Evolutionary conservation across 371 early-diverging fungal genomes (phyloP).

Genomic region (Homolaphlyctis polyrhiza): DNA sequence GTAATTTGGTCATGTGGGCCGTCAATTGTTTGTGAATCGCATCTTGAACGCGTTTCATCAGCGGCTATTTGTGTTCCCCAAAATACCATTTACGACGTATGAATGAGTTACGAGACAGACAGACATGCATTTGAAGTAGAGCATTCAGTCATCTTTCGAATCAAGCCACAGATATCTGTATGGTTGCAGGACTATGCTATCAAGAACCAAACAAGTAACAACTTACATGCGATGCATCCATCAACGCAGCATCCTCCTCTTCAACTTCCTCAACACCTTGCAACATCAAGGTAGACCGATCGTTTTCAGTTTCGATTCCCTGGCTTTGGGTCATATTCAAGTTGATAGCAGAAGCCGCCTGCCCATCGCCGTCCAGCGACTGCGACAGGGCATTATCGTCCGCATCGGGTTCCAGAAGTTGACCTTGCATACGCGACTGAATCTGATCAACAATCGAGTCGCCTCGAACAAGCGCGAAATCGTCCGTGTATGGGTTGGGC

Average conservation of each 20-base stretch:
- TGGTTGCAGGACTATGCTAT: no score
- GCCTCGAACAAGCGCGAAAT: not conserved
- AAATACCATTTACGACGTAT: no score
- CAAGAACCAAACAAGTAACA: no score
- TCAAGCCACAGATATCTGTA: no score
- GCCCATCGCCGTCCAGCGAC: not conserved
- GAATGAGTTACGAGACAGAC: no score
- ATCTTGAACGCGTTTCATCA: conserved; percentile 50
- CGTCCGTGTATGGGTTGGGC: not conserved
- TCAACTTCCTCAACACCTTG: not conserved
- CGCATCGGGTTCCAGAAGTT: not conserved
- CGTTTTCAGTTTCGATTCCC: no score
- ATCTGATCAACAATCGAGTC: not conserved
- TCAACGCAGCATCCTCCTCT: not conserved
- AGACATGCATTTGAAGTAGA: no score
- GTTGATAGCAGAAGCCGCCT: no score
- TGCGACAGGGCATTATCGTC: not conserved
- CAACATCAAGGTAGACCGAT: not conserved
- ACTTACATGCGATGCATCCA: conserved; percentile 2
- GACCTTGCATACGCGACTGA: no score
- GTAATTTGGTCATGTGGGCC: conserved; percentile 26
- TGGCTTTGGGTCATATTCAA: no score
- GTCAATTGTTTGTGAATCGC: conserved; percentile 41
- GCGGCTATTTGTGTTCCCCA: no score
- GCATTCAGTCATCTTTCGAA: no score